A percentile compares a stretch with the other conserved stretches of the same genome.
These are phyloP conservation scores for Rhodamnia argentea DNA, from an alignment of 345 rosid genomes.

Conservation along the genomic window DNA sequence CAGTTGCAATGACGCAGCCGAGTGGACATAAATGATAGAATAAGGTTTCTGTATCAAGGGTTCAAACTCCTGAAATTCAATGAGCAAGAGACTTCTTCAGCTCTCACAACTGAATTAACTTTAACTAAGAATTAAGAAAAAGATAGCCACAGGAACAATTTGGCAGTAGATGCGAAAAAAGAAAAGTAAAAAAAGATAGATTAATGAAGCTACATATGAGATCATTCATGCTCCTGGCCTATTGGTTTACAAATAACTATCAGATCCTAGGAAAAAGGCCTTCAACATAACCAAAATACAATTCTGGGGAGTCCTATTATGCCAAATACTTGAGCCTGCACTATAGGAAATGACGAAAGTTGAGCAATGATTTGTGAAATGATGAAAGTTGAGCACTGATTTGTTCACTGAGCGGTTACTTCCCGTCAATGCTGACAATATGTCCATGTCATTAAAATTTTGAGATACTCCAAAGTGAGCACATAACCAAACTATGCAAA, in stretches of 20 bases:
- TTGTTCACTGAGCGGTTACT: background rate
- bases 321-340: background rate
- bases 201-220: background rate
- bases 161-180: background rate
- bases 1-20: slow-evolving; percentile 92
- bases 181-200: background rate
- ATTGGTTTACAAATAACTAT: background rate
- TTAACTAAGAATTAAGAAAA: background rate
- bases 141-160: background rate
- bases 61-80: slow-evolving; percentile 82
- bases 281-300: background rate
- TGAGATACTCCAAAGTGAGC: background rate
- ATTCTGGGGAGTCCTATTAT: background rate
- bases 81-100: background rate
- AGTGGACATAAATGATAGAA: slow-evolving; percentile 80
- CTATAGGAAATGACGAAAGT: background rate
- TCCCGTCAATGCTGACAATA: background rate
- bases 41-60: slow-evolving; percentile 95
- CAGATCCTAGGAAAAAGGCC: background rate
- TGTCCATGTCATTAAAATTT: background rate
- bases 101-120: background rate
- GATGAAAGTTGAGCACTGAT: background rate
- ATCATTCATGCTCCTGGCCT: background rate
- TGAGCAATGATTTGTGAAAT: background rate
- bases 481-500: background rate